Base-by-base conservation (phyloP, 495 filamentous ascomycete species). In the Friedmanniomyces endolithicus region DNA sequence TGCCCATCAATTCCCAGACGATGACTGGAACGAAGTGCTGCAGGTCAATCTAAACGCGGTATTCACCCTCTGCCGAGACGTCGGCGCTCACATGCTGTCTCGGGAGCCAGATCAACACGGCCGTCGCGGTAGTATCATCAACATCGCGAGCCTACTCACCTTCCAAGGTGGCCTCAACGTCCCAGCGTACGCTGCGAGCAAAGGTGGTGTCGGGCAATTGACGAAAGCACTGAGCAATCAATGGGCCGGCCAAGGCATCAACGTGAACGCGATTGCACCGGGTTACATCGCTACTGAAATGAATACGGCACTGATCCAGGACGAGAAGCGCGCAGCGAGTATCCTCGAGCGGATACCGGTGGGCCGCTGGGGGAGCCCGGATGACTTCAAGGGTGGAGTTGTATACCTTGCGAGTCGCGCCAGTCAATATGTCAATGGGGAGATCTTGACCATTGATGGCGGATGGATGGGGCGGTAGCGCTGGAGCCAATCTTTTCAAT, bases 131-230 rank as follows among this genome's bases (percentile, higher is more conserved):
- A 77, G 76, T 50, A 86, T 95, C 64, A 84, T 96, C 72, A 96
- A 95, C 69, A 78, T 94, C 58, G 88, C 83, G 6, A 86, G 80
- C 0, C 75, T 95, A 11, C 77, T 95, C 0, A 84, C 84, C 37
- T 96, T 94, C 77, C 90, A 95, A 63, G 90, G 90, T 48, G 90
- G 90, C 0, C 73, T 95, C 40, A 95, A 85, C 0, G 87, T 95
- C 0, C 88, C 90, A 0, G 90, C 89, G 1, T 95, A 95, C 69
- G 84, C 90, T 11, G 88, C 90, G 0, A 82, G 80, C 61, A 95
- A 95, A 69, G 89, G 88, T 24, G 90, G 85, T 3, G 79, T 96
- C 1, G 80, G 81, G 17, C 87, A 94, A 68, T 67, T 95, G 52
- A 95, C 90, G 31, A 96, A 95, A 67, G 81, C 84, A 16, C 74